Evolutionary conservation across 106 monocot species (phyloP).

Genomic region (Hemerocallis citrina): DNA sequence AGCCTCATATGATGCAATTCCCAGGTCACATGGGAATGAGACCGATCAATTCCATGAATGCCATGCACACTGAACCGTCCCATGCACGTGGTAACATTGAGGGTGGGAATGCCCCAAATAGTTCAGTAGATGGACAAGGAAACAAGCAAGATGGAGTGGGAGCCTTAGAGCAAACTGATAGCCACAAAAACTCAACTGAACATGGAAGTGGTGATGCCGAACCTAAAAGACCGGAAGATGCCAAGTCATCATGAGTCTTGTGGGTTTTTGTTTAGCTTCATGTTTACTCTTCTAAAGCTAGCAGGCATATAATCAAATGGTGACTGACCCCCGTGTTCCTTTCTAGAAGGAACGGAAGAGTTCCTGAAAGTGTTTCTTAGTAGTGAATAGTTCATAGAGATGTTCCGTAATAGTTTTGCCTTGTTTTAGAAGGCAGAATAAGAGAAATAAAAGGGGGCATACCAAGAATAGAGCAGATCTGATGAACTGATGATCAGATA

Average conservation of each 20-base stretch:
- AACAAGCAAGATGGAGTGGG: slow-evolving; percentile 21
- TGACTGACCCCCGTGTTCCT: too few relatives aligned
- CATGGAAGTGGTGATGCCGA: slow-evolving; percentile 24
- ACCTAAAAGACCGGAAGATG: slow-evolving; percentile 18
- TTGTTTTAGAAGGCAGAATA: too few relatives aligned
- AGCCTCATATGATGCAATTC: slow-evolving; percentile 21
- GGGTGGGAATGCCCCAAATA: slow-evolving; percentile 7
- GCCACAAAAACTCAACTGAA: slow-evolving; percentile 29
- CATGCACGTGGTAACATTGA: slow-evolving; percentile 16
- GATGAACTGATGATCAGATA: too few relatives aligned
- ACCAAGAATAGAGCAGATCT: too few relatives aligned
- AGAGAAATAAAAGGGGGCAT: too few relatives aligned
- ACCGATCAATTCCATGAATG: slow-evolving; percentile 33
- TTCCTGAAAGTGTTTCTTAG: too few relatives aligned
- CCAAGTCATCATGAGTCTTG: slow-evolving; percentile 11
- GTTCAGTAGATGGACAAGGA: slow-evolving; percentile 15
- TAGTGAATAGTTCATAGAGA: too few relatives aligned
- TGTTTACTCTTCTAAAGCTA: neutral
- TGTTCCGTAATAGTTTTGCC: too few relatives aligned
- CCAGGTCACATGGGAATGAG: slow-evolving; percentile 48
- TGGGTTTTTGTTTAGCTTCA: neutral
- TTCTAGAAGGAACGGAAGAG: too few relatives aligned
- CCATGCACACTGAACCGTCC: slow-evolving; percentile 25
- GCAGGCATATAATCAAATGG: too few relatives aligned
- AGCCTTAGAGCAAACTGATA: slow-evolving; percentile 15